Conservation (phyloP, 2,329 filamentous ascomycete species). For the Fusarium solani-melongenae region DNA sequence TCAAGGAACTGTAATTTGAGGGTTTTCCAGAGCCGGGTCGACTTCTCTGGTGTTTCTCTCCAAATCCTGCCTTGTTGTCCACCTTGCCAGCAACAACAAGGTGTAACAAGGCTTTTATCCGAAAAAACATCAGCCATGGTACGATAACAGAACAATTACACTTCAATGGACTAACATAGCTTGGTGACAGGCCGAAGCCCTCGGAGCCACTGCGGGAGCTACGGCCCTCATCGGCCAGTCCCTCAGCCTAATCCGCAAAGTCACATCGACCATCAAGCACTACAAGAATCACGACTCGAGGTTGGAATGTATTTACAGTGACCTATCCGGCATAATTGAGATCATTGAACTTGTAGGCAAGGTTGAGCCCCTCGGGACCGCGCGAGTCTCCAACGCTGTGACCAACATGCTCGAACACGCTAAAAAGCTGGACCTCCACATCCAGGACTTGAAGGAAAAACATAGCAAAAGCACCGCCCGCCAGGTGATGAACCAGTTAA, state of each 20-base stretch:
- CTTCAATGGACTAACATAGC: background rate
- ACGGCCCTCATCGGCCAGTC: conserved; percentile 6
- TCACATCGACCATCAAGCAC: background rate
- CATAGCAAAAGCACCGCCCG: background rate
- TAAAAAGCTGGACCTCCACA: background rate
- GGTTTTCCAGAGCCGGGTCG: background rate
- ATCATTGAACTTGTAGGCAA: conserved; percentile 4
- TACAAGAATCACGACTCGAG: background rate
- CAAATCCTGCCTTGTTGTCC: background rate
- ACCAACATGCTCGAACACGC: conserved; percentile 1
- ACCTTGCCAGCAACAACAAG: background rate
- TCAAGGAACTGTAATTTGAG: background rate
- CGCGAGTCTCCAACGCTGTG: background rate
- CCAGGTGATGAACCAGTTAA: background rate
- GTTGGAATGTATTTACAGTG: background rate
- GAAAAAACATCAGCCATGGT: background rate
- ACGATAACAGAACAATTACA: background rate
- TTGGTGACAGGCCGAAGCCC: background rate
- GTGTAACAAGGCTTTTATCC: background rate
- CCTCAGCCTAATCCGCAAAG: background rate
- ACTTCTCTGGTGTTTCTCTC: background rate
- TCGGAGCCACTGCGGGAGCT: background rate
- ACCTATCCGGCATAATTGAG: background rate
- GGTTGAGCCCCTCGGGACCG: background rate
- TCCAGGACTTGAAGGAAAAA: background rate